Percentiles rank a stretch among this genome's conserved stretches.
These are phyloP conservation scores for Cryphonectria radicalis DNA, from an alignment of 2,329 filamentous ascomycete genomes.

Conservation along the genomic window DNA sequence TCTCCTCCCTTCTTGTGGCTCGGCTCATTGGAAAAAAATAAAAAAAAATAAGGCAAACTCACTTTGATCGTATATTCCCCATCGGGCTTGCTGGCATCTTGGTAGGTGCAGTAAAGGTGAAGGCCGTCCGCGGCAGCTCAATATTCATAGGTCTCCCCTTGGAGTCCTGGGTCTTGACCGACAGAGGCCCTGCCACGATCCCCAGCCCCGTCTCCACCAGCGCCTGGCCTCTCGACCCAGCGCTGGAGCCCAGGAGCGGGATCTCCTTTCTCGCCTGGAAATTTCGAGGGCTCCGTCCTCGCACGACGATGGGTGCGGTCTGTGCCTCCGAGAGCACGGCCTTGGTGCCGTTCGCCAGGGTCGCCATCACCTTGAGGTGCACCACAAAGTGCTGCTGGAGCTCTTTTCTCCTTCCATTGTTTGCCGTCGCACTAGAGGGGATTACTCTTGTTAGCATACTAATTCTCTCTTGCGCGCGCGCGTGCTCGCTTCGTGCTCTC, in stretches of 20 bases:
- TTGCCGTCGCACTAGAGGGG: slow-evolving; percentile 76
- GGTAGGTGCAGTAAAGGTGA: slow-evolving; percentile 62
- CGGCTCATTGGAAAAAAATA: background rate
- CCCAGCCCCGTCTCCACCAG: slow-evolving; percentile 66
- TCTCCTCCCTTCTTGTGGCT: background rate
- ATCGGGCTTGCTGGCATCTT: slow-evolving; percentile 60
- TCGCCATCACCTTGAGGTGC: slow-evolving; percentile 83
- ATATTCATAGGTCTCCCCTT: slow-evolving; percentile 58
- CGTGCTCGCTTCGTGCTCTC: no score
- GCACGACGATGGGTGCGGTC: slow-evolving; percentile 90
- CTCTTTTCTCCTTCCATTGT: slow-evolving; percentile 93
- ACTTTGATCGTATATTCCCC: slow-evolving; percentile 61
- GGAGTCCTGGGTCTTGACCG: slow-evolving; percentile 58
- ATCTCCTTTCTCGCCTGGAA: slow-evolving; percentile 95
- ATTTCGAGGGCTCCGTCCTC: slow-evolving; percentile 89
- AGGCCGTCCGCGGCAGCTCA: slow-evolving; percentile 60
- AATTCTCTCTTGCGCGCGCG: background rate
- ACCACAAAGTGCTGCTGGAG: slow-evolving; percentile 95
- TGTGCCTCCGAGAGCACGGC: slow-evolving; percentile 80
- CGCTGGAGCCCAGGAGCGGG: slow-evolving; percentile 77
- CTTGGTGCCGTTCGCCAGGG: slow-evolving; percentile 81
- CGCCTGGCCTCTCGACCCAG: slow-evolving; percentile 77
- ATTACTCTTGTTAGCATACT: slow-evolving; percentile 30
- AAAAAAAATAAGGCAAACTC: slow-evolving; percentile 39
- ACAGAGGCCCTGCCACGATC: slow-evolving; percentile 61